Percentiles rank a stretch among this genome's conserved stretches.
Evolutionary conservation across 2,329 filamentous ascomycete species (phyloP).

Genomic region (Talaromyces atroroseus): DNA sequence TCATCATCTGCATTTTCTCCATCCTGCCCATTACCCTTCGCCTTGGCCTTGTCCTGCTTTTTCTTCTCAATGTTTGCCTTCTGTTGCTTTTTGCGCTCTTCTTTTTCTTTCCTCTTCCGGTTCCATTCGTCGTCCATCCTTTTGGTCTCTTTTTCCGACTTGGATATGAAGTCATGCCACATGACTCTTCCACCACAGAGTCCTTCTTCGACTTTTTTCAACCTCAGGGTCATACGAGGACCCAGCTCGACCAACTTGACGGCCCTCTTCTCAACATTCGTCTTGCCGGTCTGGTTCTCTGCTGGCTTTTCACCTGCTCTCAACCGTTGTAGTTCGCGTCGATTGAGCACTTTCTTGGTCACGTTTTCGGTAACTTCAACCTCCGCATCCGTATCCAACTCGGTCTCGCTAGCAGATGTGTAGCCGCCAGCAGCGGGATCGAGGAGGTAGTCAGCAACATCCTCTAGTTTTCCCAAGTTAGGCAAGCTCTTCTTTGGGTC

Average conservation of each 20-base stretch:
- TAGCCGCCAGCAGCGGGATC: slow-evolving; percentile 76
- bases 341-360: slow-evolving; percentile 50
- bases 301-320: slow-evolving; percentile 42
- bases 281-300: slow-evolving; percentile 38
- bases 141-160: slow-evolving; percentile 70
- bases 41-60: slow-evolving; percentile 56
- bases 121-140: slow-evolving; percentile 81
- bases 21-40: slow-evolving; percentile 35
- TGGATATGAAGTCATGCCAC: slow-evolving; percentile 95
- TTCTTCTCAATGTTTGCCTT: slow-evolving; percentile 89
- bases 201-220: slow-evolving; percentile 96
- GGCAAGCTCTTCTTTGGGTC: slow-evolving; percentile 68
- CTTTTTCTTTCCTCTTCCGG: slow-evolving; percentile 71
- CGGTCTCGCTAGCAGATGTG: slow-evolving; percentile 86
- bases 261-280: slow-evolving; percentile 69
- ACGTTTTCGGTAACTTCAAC: slow-evolving; percentile 68
- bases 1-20: slow-evolving; percentile 44
- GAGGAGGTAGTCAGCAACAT: slow-evolving; percentile 91
- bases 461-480: slow-evolving; percentile 83
- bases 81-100: slow-evolving; percentile 72
- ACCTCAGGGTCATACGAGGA: slow-evolving; percentile 76
- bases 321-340: slow-evolving; percentile 46
- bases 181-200: slow-evolving; percentile 83
- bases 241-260: slow-evolving; percentile 91
- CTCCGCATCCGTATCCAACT: slow-evolving; percentile 90